These are phyloP conservation scores for Diaporthe vexans DNA, from an alignment of 2,329 filamentous ascomycete species.

Conservation along the genomic window DNA sequence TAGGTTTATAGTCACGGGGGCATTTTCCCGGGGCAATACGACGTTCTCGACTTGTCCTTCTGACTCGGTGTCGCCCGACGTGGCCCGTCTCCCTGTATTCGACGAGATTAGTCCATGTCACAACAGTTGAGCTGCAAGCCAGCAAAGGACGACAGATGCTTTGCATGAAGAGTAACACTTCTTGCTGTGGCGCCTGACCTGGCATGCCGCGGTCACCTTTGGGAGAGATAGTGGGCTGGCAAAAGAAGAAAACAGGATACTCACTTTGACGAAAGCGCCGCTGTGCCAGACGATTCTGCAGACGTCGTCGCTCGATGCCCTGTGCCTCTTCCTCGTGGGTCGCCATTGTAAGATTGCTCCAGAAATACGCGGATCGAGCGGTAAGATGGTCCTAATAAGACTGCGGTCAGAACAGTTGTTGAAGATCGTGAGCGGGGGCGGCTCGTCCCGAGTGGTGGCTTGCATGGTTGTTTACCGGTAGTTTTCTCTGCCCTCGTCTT, in stretches of 20 bases:
- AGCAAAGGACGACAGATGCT: background rate
- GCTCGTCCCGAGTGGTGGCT: background rate
- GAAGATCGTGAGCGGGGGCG: background rate
- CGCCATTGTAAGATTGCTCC: background rate
- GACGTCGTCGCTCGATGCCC: background rate
- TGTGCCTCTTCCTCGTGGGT: background rate
- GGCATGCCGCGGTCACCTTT: background rate
- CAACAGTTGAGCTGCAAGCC: background rate
- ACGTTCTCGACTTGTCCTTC: background rate
- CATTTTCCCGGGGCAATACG: background rate
- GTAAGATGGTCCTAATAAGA: background rate
- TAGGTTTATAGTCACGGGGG: background rate
- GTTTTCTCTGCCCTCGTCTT: background rate
- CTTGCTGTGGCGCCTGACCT: background rate
- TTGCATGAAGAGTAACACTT: background rate
- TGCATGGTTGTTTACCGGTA: background rate
- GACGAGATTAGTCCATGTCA: background rate
- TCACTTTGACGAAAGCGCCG: background rate
- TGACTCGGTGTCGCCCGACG: background rate
- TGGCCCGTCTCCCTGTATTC: background rate
- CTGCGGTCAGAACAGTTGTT: background rate
- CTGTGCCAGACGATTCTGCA: background rate
- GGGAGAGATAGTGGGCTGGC: background rate
- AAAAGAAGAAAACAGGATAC: background rate
- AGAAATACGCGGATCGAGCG: background rate